A percentile compares a stretch with the other conserved stretches of the same genome.
phyloP scores from a whole-genome alignment of 495 filamentous ascomycete genomes.

The Delitschia confertaspora region DNA sequence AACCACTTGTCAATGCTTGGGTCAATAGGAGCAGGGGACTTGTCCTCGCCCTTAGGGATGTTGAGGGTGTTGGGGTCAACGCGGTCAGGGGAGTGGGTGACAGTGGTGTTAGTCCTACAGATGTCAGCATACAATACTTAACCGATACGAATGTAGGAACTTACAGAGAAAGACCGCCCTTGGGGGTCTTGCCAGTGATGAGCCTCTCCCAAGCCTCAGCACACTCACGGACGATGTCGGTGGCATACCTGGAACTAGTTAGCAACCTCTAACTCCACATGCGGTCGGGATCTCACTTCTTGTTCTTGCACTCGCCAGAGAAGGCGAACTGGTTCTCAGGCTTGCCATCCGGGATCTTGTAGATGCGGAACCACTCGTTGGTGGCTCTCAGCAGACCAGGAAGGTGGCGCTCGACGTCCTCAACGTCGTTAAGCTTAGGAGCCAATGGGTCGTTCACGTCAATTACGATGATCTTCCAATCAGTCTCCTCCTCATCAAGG shows the following conservation, averaged over 20 bases:
- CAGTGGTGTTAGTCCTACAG: constrained; percentile 66
- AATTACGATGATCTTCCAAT: constrained; percentile 99
- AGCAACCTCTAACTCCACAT: neutral
- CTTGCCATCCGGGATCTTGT: constrained; percentile 99
- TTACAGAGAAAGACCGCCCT: constrained; percentile 74
- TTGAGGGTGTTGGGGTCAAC: constrained; percentile 55
- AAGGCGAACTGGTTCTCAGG: constrained; percentile 99
- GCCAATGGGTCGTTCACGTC: constrained; percentile 96
- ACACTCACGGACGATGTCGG: constrained; percentile 90
- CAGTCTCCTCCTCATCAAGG: constrained; percentile 98
- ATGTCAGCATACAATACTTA: neutral
- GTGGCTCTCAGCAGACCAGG: constrained; percentile 93
- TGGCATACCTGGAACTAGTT: constrained; percentile 59
- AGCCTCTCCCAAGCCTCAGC: constrained; percentile 94
- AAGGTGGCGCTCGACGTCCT: constrained; percentile 98
- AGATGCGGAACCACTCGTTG: constrained; percentile 99
- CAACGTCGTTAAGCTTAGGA: constrained; percentile 93
- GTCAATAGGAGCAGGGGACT: constrained; percentile 81
- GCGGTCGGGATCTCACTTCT: constrained; percentile 52
- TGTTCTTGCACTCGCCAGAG: constrained; percentile 99
- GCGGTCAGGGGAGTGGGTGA: constrained; percentile 58
- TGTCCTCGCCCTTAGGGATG: constrained; percentile 67
- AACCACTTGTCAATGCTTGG: constrained; percentile 99
- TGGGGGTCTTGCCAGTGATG: constrained; percentile 73
- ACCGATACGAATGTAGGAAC: constrained; percentile 30